Evolutionary conservation across 805 yeast genomes (phyloP), one percentile per base, ranked within the genome.

Genomic region (Starmerella stigmatis): DNA sequence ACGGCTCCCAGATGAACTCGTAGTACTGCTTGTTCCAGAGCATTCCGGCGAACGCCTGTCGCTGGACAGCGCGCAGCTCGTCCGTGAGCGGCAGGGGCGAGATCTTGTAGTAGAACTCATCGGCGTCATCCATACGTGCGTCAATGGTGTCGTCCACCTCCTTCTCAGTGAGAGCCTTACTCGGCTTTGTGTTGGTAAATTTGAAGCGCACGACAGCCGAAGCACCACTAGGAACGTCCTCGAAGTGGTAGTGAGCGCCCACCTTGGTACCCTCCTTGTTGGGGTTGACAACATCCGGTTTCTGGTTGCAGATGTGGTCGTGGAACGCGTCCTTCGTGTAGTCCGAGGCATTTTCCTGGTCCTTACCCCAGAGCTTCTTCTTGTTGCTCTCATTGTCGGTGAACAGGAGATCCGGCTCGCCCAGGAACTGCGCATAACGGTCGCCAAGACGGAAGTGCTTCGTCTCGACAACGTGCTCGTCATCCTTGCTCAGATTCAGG

Each of bases 11-110:
- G 47, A 86, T 76, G 56, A 86, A 82, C 60, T 84, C 81, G 60
- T 86, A 86, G 62, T 80, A 86, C 64, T 86, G 96, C 62, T 86
- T 86, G 7, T 92, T 79, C 96, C 96, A 86, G 59, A 88, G 67
- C 62, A 88, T 70, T 1, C 96, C 96, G 10, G 96, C 88, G 65
- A 85, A 85, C 0, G 96, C 94, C 67, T 86, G 96, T 59, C 96
- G 74, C 67, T 86, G 95, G 44, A 86, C 79, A 58, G 74, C 77
- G 59, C 94, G 72, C 55, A 86, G 69, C 48, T 81, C 82, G 49
- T 82, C 86, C 21, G 83, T 73, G 46, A 85, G 73, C 32, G 94
- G 95, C 58, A 85, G 64, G 5, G 96, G 96, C 11, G 88, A 74
- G 31, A 86, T 74, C 60, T 81, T 76, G 85, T 89, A 84, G 66